These are phyloP conservation scores for Serendipita indica DNA, from an alignment of 768 basidiomycete species.

Conservation along the genomic window DNA sequence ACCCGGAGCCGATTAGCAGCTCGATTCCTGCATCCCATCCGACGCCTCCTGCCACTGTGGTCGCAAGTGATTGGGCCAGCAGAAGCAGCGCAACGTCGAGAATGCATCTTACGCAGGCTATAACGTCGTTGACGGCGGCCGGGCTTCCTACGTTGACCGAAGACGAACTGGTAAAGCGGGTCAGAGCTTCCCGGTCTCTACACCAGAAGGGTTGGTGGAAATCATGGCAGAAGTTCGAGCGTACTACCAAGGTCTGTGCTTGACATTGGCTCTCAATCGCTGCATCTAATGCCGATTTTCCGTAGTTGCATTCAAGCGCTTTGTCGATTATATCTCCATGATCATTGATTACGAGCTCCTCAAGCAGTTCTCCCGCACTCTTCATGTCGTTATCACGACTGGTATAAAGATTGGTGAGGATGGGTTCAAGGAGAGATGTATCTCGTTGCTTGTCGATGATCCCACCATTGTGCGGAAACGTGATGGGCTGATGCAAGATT, in stretches of 20 bases:
- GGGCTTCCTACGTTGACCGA: too few relatives aligned
- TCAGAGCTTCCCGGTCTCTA: too few relatives aligned
- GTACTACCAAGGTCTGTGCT: conserved; percentile 50
- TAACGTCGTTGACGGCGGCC: too few relatives aligned
- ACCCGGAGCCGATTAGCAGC: too few relatives aligned
- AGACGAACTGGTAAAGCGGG: too few relatives aligned
- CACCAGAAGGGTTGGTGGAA: conserved; percentile 29
- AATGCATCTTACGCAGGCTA: too few relatives aligned
- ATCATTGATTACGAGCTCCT: conserved; percentile 44
- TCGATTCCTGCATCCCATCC: too few relatives aligned
- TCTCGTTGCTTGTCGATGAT: background rate
- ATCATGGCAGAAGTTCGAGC: conserved; percentile 63
- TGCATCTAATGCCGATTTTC: too few relatives aligned
- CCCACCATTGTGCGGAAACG: background rate
- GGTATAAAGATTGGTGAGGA: conserved; percentile 26
- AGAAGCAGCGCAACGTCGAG: too few relatives aligned
- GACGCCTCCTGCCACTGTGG: too few relatives aligned
- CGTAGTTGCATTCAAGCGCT: conserved; percentile 49
- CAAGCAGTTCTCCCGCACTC: conserved; percentile 32
- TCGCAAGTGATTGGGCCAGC: too few relatives aligned
- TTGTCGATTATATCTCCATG: conserved; percentile 41
- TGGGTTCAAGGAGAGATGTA: background rate
- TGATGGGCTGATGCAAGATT: background rate
- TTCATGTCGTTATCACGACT: conserved; percentile 32
- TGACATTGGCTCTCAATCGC: background rate